Evolutionary conservation across 1,284 basidiomycete genomes (phyloP), one percentile per base, ranked within the genome.

Genomic region (Moesziomyces parantarcticus): DNA sequence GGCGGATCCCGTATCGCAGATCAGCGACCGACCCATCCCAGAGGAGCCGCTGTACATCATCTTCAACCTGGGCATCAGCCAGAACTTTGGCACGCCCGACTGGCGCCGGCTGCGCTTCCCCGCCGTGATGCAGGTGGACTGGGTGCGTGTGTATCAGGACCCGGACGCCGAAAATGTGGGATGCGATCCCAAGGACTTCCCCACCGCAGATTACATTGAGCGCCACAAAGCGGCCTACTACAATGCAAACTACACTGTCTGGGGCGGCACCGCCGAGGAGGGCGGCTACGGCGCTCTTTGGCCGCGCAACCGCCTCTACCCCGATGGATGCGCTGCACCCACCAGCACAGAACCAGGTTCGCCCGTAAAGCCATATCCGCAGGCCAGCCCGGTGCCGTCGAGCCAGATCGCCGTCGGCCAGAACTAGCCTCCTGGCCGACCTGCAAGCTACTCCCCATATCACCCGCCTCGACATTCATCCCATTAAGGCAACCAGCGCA

Each of bases 171-270:
- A 61, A 14, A 79, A 78, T 45, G 57, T 75, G 23, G 79, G 79
- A 3, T 81, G 79, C 61, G 78, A 80, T 50, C 78, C 78, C 1
- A 50, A 52, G 18, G 72, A 86, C 67, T 87, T 86, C 79, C 89
- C 89, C 9, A 89, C 89, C 0, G 82, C 83, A 36, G 83, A 85
- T 32, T 89, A 89, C 78, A 89, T 90, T 78, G 43, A 72, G 25
- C 57, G 75, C 3, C 79, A 81, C 55, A 32, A 22, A 3, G 74
- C 55, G 21, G 78, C 78, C 3, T 80, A 80, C 50, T 36, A 52
- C 14, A 78, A 80, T 40, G 42, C 75, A 23, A 80, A 80, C 63
- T 59, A 65, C 26, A 80, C 78, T 3, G 43, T 64, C 14, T 80
- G 81, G 81, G 75, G 79, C 16, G 69, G 71, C 32, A 75, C 64